Base-by-base conservation (phyloP, 2,329 filamentous ascomycete genomes). In the Botrytis tulipae region DNA sequence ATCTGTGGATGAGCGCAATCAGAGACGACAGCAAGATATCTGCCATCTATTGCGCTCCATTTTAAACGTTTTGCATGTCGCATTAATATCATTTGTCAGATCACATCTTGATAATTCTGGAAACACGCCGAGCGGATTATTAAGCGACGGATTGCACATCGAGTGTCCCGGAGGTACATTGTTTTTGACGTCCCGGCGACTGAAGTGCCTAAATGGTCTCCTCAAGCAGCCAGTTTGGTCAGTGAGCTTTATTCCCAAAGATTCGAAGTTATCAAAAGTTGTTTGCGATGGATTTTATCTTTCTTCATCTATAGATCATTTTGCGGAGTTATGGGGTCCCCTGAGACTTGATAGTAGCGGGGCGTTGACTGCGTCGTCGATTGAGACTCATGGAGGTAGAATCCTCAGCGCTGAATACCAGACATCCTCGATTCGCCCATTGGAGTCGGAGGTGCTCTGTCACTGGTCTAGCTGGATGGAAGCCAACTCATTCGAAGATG, bases 251-350 rank as follows among this genome's bases (percentile, higher is more conserved):
- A n/a, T 66, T 5, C 22, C 63, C 1, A 18, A 1, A 4, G 3
- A 37, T 18, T 70, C n/a, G 5, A 9, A 8, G 7, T 14, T 10
- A 12, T 18, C 2, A 29, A 44, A 35, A 6, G 51, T 70, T 29
- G 20, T 35, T 7, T 18, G 32, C 42, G 54, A 70, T 22, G 40
- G 67, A 0, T 70, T 70, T 29, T 70, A 61, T n/a, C 25, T 70
- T 1, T 70, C 67, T 42, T 35, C 40, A 18, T 60, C n/a, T 60
- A 35, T 44, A 60, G n/a, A 61, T 25, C 20, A 61, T 46, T 18
- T 70, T n/a, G 67, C 37, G 18, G n/a, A 70, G 10, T 4, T 61
- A 35, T 70, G 54, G 67, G 67, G 54, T n/a, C 54, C 67, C 5
- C 8, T 70, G 5, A 60, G 3, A 60, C 4, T 70, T 35, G 7